phyloP scores from a whole-genome alignment of 2,329 filamentous ascomycete species.

The Sclerotinia nivalis region DNA sequence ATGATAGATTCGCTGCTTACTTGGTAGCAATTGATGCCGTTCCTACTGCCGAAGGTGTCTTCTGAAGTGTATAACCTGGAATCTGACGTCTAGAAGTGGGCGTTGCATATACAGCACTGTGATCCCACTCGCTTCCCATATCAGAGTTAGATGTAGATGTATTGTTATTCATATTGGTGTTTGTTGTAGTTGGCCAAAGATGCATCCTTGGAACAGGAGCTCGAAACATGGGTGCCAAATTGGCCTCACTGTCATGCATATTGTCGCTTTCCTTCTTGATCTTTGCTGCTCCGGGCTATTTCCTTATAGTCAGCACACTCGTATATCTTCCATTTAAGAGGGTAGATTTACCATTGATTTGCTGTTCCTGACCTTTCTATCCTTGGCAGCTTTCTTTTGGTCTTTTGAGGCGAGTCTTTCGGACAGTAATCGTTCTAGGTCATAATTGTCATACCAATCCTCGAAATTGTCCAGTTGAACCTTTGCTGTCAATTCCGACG shows the following conservation, averaged over 20 bases:
- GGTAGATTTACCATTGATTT: neutral
- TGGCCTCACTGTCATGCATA: constrained; percentile 18
- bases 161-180: constrained; percentile 9
- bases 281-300: constrained; percentile 7
- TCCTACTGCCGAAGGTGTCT: constrained; percentile 15
- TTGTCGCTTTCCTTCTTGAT: constrained; percentile 30
- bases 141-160: constrained; percentile 20
- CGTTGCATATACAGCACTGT: constrained; percentile 33
- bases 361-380: constrained; percentile 34
- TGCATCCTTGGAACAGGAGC: constrained; percentile 41
- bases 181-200: constrained; percentile 32
- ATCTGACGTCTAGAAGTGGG: constrained; percentile 36
- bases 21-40: constrained; percentile 29
- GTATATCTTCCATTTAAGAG: neutral
- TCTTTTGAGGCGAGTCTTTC: constrained; percentile 78
- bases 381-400: constrained; percentile 54
- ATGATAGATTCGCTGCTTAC: constrained; percentile 25
- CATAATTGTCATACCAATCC: constrained; percentile 72
- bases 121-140: constrained; percentile 30
- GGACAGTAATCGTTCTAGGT: constrained; percentile 71
- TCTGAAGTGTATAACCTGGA: constrained; percentile 33
- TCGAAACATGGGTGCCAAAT: constrained; percentile 32
- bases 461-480: constrained; percentile 68
- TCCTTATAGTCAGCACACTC: neutral
- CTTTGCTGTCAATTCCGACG: constrained; percentile 65